A percentile compares a stretch with the other conserved stretches of the same genome.
phyloP scores from a whole-genome alignment of 2,329 filamentous ascomycete species.

The Claviceps sp. region DNA sequence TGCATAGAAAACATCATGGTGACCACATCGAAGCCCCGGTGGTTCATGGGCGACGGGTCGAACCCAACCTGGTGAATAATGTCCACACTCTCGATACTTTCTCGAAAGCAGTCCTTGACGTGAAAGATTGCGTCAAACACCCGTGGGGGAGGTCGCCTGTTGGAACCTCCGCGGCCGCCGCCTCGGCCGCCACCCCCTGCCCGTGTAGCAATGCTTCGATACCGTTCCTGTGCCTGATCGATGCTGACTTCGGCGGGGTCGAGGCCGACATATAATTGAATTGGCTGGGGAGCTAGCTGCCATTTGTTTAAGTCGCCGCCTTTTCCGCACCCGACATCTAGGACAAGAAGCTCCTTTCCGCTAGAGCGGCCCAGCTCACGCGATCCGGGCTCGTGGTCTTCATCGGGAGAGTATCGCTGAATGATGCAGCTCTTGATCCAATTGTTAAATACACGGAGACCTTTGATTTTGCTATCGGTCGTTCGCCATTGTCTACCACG shows the following conservation, averaged over 20 bases:
- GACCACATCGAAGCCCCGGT: conserved; percentile 85
- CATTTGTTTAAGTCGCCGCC: conserved; percentile 92
- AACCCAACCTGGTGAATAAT: conserved; percentile 82
- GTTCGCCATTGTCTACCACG: conserved; percentile 88
- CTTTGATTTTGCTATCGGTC: conserved; percentile 90
- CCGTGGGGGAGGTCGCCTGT: conserved; percentile 34
- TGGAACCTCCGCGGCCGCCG: conserved; percentile 39
- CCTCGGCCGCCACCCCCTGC: conserved; percentile 39
- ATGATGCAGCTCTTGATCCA: conserved; percentile 98
- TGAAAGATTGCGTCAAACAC: conserved; percentile 80
- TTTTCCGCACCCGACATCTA: conserved; percentile 95
- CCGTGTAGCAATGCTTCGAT: conserved; percentile 54
- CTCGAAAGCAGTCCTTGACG: conserved; percentile 84
- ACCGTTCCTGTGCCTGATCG: conserved; percentile 76
- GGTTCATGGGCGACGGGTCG: conserved; percentile 57
- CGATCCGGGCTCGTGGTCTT: conserved; percentile 53
- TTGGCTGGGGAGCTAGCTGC: conserved; percentile 81
- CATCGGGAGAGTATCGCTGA: conserved; percentile 82
- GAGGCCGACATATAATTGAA: conserved; percentile 87
- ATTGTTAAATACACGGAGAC: conserved; percentile 89
- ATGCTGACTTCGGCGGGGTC: conserved; percentile 91
- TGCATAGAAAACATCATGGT: conserved; percentile 99
- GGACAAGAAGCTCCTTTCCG: conserved; percentile 56
- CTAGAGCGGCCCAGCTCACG: conserved; percentile 37
- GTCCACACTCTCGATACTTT: conserved; percentile 66